Evolutionary conservation across 2,329 filamentous ascomycete species (phyloP).

Genomic region (Zalaria sp.): DNA sequence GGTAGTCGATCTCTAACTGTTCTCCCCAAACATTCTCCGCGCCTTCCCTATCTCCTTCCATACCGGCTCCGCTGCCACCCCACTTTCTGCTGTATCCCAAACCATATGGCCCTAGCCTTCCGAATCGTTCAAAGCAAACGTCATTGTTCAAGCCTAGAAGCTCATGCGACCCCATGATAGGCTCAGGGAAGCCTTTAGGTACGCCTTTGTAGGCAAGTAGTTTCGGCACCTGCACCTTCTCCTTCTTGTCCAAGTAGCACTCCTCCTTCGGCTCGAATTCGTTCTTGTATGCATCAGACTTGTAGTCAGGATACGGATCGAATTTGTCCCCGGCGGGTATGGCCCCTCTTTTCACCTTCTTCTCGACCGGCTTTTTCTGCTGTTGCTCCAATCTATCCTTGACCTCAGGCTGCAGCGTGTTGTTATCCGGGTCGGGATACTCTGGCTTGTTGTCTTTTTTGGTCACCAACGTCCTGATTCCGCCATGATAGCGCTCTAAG

Average conservation of each 20-base stretch:
- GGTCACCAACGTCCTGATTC: conserved; percentile 57
- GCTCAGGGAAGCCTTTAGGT: conserved; percentile 70
- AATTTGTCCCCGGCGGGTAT: conserved; percentile 32
- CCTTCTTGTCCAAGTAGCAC: conserved; percentile 63
- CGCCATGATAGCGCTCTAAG: conserved; percentile 78
- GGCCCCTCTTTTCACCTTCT: conserved; percentile 15
- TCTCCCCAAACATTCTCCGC: conserved; percentile 66
- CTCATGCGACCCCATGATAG: conserved; percentile 76
- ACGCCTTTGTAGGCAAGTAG: conserved; percentile 65
- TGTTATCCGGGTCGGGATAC: conserved; percentile 57
- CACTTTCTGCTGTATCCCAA: conserved; percentile 67
- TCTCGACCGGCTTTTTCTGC: conserved; percentile 13
- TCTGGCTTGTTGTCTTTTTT: conserved; percentile 58
- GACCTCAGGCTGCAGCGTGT: conserved; percentile 31
- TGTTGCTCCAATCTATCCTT: conserved; percentile 17
- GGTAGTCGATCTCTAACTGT: conserved; percentile 60
- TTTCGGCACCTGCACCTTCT: conserved; percentile 51
- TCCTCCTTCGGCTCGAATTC: conserved; percentile 49
- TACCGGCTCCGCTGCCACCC: conserved; percentile 73
- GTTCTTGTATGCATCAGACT: conserved; percentile 39
- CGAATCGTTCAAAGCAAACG: conserved; percentile 87
- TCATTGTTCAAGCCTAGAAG: conserved; percentile 65
- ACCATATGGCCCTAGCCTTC: conserved; percentile 77
- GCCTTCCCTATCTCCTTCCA: conserved; percentile 71
- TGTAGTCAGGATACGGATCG: conserved; percentile 54